Evolutionary conservation across 345 rosid species (phyloP).

Genomic region (Boechera divaricarpa): DNA sequence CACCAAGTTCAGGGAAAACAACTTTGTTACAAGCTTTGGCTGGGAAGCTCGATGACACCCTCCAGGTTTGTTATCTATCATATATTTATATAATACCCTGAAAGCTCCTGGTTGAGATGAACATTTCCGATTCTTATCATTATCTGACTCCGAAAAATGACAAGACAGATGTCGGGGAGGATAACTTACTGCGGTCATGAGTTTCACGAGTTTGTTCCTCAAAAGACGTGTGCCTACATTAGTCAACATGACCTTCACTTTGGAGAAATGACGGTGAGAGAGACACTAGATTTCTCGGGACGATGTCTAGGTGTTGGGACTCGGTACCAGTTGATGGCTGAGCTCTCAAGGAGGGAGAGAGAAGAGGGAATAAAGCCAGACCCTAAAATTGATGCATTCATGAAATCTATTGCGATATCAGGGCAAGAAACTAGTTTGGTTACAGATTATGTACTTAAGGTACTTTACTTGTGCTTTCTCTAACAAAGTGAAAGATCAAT

Average conservation of each 20-base stretch:
- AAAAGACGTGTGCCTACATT: slow-evolving; percentile 77
- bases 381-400: slow-evolving; percentile 79
- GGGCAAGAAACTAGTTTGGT: slow-evolving; percentile 73
- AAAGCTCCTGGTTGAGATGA: background rate
- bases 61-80: slow-evolving; percentile 54
- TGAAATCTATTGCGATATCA: slow-evolving; percentile 67
- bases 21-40: slow-evolving; percentile 77
- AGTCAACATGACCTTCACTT: slow-evolving; percentile 84
- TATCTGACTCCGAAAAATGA: background rate
- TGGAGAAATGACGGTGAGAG: slow-evolving; percentile 86
- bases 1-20: slow-evolving; percentile 89
- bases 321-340: slow-evolving; percentile 65
- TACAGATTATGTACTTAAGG: slow-evolving; percentile 83
- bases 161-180: slow-evolving; percentile 59
- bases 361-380: slow-evolving; percentile 69
- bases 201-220: slow-evolving; percentile 71
- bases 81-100: background rate
- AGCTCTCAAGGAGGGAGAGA: slow-evolving; percentile 78
- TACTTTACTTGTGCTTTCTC: slow-evolving; percentile 11
- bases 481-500: background rate
- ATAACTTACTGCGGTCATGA: slow-evolving; percentile 78
- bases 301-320: slow-evolving; percentile 78
- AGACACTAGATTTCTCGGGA: slow-evolving; percentile 81
- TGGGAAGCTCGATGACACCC: slow-evolving; percentile 61
- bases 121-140: background rate